Evolutionary conservation across 805 yeast species (phyloP).

Genomic region (Starmerella floricola): DNA sequence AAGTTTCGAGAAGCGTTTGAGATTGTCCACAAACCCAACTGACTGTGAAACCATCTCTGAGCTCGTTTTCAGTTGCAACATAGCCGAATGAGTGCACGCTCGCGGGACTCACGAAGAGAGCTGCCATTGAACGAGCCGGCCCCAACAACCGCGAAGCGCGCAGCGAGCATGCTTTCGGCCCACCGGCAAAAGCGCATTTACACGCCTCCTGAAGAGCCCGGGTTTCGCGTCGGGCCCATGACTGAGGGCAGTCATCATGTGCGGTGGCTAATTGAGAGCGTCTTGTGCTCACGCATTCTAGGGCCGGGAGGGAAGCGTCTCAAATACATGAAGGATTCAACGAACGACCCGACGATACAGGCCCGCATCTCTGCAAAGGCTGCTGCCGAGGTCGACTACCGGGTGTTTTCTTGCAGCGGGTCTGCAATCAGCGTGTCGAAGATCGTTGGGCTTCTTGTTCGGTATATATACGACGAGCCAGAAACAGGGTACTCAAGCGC

Average conservation of each 20-base stretch:
- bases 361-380: slow-evolving; percentile 26
- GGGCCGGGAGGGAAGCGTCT: slow-evolving; percentile 20
- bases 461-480: slow-evolving; percentile 54
- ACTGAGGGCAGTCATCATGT: slow-evolving; percentile 3
- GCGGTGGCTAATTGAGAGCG: slow-evolving; percentile 16
- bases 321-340: slow-evolving; percentile 10
- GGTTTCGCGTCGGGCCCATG: neutral
- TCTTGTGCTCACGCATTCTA: slow-evolving; percentile 12
- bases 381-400: slow-evolving; percentile 46
- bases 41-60: too few species aligned
- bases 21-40: too few species aligned
- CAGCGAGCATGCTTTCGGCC: neutral
- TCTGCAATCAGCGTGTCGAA: slow-evolving; percentile 66
- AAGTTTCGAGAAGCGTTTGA: too few species aligned
- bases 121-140: neutral
- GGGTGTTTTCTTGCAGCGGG: slow-evolving; percentile 65
- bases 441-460: slow-evolving; percentile 62
- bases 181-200: slow-evolving; percentile 1
- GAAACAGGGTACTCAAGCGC: slow-evolving; percentile 45
- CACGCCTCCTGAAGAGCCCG: slow-evolving; percentile 1
- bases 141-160: neutral
- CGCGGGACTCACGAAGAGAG: neutral
- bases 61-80: too few species aligned
- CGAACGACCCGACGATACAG: slow-evolving; percentile 10
- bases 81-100: too few species aligned